Conservation (phyloP, 176 grass and related monocot species). For the Triticum turgidum region DNA sequence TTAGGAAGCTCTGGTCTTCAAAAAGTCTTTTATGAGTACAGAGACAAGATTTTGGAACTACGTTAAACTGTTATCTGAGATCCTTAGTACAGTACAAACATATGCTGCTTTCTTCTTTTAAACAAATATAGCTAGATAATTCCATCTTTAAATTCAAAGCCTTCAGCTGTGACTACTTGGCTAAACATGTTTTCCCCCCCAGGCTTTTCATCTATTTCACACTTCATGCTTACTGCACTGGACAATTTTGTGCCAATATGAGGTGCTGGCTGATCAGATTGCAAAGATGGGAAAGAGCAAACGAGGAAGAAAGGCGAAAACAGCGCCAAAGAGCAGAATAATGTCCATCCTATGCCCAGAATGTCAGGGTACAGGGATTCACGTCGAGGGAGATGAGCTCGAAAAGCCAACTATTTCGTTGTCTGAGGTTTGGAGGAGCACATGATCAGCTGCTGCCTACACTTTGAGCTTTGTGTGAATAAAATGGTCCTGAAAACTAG, state of each 20-base stretch:
- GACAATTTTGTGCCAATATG: constrained; percentile 86
- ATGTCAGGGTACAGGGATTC: constrained; percentile 87
- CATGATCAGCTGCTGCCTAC: not conserved
- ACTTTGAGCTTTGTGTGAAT: not conserved
- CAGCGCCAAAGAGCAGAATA: constrained; percentile 52
- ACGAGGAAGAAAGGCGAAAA: constrained; percentile 82
- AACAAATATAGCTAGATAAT: not conserved
- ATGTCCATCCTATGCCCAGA: constrained; percentile 82
- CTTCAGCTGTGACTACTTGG: not conserved
- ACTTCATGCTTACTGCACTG: constrained; percentile 93
- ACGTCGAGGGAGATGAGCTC: constrained; percentile 69
- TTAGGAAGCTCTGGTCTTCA: not conserved
- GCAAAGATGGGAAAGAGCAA: constrained; percentile 60
- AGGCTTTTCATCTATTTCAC: constrained; percentile 53
- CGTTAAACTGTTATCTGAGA: not conserved
- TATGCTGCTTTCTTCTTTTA: not conserved
- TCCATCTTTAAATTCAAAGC: not conserved
- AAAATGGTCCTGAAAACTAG: not conserved
- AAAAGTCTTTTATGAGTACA: not conserved
- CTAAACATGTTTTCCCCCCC: not conserved
- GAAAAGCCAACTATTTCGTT: constrained; percentile 86
- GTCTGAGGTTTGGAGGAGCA: constrained; percentile 60
- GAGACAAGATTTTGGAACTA: not conserved
- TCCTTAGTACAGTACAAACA: not conserved
- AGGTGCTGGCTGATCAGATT: constrained; percentile 58